phyloP scores from a whole-genome alignment of 1,284 basidiomycete species.

The Puccinia horiana region DNA sequence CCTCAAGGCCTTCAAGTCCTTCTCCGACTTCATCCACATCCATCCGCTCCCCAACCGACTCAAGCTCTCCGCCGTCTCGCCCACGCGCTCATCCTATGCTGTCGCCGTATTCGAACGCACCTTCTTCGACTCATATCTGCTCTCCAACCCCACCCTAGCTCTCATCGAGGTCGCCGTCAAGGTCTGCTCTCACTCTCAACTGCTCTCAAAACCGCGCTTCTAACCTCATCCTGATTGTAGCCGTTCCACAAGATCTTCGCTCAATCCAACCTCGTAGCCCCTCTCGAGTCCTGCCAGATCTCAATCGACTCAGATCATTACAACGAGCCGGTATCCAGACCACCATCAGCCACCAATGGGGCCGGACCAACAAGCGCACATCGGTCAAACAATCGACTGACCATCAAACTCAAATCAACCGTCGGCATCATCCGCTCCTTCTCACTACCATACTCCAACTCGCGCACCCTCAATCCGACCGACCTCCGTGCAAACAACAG shows the following conservation, averaged over 20 bases:
- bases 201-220: background rate
- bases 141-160: constrained; percentile 31
- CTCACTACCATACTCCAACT: constrained; percentile 32
- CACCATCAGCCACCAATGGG: background rate
- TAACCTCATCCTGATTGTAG: background rate
- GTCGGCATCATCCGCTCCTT: constrained; percentile 46
- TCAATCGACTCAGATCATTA: constrained; percentile 22
- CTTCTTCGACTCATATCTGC: constrained; percentile 37
- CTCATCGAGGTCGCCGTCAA: constrained; percentile 40
- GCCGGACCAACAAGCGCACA: background rate
- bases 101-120: constrained; percentile 30
- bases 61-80: constrained; percentile 44
- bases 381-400: background rate
- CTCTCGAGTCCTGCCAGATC: constrained; percentile 41
- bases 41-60: constrained; percentile 9
- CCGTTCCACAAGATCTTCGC: constrained; percentile 44
- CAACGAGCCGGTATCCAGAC: background rate
- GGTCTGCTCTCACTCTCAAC: background rate
- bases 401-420: constrained; percentile 24
- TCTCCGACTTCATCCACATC: constrained; percentile 38
- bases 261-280: constrained; percentile 24
- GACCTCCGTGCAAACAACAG: constrained; percentile 35
- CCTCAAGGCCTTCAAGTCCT: constrained; percentile 41
- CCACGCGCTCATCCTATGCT: constrained; percentile 40
- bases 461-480: constrained; percentile 38